These are phyloP conservation scores for Scenedesmus sp. DNA, from an alignment of 163 green algal genomes.

Conservation along the genomic window DNA sequence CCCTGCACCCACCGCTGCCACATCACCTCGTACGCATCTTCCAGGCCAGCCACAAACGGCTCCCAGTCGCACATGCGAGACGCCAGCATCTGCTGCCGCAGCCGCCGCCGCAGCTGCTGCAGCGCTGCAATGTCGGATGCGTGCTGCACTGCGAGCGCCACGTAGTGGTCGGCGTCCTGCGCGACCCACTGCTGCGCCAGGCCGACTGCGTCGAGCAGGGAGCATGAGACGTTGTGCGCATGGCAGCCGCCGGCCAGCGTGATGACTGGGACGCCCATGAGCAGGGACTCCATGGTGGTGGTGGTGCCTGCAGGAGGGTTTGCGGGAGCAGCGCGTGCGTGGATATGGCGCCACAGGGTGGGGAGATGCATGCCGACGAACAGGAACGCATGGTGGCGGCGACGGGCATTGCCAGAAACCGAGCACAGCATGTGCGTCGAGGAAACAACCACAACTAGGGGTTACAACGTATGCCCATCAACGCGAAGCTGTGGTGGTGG, in stretches of 20 bases:
- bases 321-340: too few relatives aligned
- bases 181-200: slow-evolving; percentile 87
- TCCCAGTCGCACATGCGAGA: slow-evolving; percentile 88
- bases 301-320: slow-evolving; percentile 87
- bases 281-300: slow-evolving; percentile 96
- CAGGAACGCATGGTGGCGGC: too few relatives aligned
- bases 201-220: slow-evolving; percentile 88
- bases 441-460: too few relatives aligned
- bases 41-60: slow-evolving; percentile 76
- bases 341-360: not conserved
- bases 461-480: too few relatives aligned
- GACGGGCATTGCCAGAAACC: too few relatives aligned
- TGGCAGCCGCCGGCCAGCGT: slow-evolving; percentile 92
- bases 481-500: too few relatives aligned
- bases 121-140: slow-evolving; percentile 74
- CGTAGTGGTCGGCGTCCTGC: slow-evolving; percentile 84
- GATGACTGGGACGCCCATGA: slow-evolving; percentile 97
- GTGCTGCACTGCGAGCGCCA: slow-evolving; percentile 76
- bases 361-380: too few relatives aligned
- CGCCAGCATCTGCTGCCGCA: slow-evolving; percentile 87
- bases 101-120: slow-evolving; percentile 70
- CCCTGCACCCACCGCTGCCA: slow-evolving; percentile 63
- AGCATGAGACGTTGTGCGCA: slow-evolving; percentile 96
- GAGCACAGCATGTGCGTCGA: too few relatives aligned
- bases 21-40: slow-evolving; percentile 68